Evolutionary conservation across 139 green algal species (phyloP), one percentile per base, ranked within the genome.

Genomic region (Picocystis salinarum): DNA sequence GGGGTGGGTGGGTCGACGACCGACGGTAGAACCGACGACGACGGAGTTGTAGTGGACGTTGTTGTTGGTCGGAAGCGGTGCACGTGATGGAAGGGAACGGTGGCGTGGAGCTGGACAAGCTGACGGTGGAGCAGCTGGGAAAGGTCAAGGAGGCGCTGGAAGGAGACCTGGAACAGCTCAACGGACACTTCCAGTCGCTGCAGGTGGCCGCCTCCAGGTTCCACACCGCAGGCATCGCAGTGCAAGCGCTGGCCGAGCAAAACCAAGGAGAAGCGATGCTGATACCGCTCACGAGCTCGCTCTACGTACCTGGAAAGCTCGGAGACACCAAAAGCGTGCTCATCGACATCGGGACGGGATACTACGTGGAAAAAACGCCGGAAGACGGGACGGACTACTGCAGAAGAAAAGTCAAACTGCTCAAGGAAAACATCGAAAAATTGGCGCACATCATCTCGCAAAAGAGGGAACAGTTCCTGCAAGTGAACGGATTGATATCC

Each of bases 281-380:
- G 45, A 39, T 93, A 39, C 82, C 82, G 5, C 59, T 93, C n/a
- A 91, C 82, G 2, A 49, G 60, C 39, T 85, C 75, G 2, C 40
- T 93, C 26, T 93, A 93, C 46, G 81, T 93, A 3, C 54, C 61
- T 5, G 82, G 74, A 1, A 61, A 63, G 26, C 34, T 93, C 17
- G 70, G 59, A 12, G 58, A 56, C 7, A 61, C 66, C 4, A 69
- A 87, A 6, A 73, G 61, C 15, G 75, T 93, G n/a, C 51, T 93
- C 26, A 48, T 93, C 17, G 79, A 93, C 47, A 62, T 93, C 13
- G 82, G 82, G 17, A 93, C 82, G 5, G 77, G 75, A 2, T 93
- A 93, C 55, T 93, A 70, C 41, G 69, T 83, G 3, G 79, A 87
- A 59, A 80, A 73, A 28, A 53, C 57, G 13, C 39, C 51, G 4